Conservation (phyloP, 164 flowering plant species). For the Magnolia officinalis region DNA sequence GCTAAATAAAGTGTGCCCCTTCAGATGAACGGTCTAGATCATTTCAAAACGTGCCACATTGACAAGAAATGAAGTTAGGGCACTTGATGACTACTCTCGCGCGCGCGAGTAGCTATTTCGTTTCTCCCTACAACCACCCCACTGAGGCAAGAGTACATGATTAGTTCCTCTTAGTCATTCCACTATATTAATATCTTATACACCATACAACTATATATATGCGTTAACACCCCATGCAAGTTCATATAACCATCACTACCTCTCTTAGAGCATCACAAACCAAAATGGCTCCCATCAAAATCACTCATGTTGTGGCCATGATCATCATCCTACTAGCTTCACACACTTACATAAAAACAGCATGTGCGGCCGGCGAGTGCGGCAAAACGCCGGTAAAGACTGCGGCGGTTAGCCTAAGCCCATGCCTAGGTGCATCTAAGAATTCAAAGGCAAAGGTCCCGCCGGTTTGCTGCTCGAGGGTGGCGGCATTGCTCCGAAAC, state of each 20-base stretch:
- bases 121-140: background rate
- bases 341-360: conserved; percentile 16
- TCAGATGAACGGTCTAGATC: background rate
- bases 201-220: background rate
- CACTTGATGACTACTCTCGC: too few relatives aligned
- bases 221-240: background rate
- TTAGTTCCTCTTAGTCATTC: background rate
- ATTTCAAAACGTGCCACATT: background rate
- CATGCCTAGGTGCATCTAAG: conserved; percentile 48
- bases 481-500: conserved; percentile 36
- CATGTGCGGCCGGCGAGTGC: conserved; percentile 50
- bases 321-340: conserved; percentile 23
- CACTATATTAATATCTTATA: background rate
- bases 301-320: background rate
- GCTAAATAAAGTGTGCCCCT: background rate
- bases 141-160: background rate
- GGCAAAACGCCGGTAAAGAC: conserved; percentile 46
- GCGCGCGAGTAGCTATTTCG: too few relatives aligned
- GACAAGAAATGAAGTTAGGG: background rate
- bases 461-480: conserved; percentile 50
- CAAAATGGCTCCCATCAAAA: background rate
- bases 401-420: conserved; percentile 53
- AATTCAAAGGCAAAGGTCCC: conserved; percentile 35
- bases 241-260: background rate
- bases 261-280: background rate